Evolutionary conservation across 306 rosid species (phyloP).

Genomic region (Cicer arietinum): DNA sequence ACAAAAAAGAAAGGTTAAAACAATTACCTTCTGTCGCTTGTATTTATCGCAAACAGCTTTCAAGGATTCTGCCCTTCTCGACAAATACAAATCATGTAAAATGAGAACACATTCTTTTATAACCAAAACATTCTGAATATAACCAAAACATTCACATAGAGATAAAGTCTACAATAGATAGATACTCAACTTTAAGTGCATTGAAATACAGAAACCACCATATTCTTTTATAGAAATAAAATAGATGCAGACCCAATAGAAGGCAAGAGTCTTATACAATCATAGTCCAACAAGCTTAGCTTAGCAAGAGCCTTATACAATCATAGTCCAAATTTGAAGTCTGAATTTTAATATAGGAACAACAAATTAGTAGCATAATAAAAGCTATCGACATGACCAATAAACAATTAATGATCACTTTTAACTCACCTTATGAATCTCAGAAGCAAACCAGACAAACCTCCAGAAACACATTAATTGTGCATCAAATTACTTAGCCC

Average conservation of each 20-base stretch:
- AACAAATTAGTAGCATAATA: constrained; percentile 14
- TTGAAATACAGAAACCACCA: not conserved
- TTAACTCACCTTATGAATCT: constrained; percentile 46
- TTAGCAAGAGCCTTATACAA: constrained; percentile 75
- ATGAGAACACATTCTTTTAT: constrained; percentile 64
- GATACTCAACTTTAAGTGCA: constrained; percentile 7
- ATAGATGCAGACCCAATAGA: constrained; percentile 77
- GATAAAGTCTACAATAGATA: constrained; percentile 49
- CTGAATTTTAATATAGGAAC: constrained; percentile 47
- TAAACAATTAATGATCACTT: not conserved
- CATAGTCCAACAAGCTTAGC: constrained; percentile 75
- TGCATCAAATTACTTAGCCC: not conserved
- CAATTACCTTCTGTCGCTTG: constrained; percentile 42
- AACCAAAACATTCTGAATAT: constrained; percentile 41
- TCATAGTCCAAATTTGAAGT: constrained; percentile 58
- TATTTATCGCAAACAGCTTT: constrained; percentile 59
- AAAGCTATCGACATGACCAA: not conserved
- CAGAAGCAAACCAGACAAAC: constrained; percentile 51
- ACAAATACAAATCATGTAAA: constrained; percentile 69
- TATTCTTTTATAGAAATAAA: constrained; percentile 38
- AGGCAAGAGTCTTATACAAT: constrained; percentile 67
- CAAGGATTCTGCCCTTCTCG: constrained; percentile 69
- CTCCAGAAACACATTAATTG: constrained; percentile 41
- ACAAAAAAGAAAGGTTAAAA: not conserved
- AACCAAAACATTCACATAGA: constrained; percentile 42